Evolutionary conservation across 2,329 filamentous ascomycete genomes (phyloP), one percentile per base, ranked within the genome.

Genomic region (Talaromyces sp.): DNA sequence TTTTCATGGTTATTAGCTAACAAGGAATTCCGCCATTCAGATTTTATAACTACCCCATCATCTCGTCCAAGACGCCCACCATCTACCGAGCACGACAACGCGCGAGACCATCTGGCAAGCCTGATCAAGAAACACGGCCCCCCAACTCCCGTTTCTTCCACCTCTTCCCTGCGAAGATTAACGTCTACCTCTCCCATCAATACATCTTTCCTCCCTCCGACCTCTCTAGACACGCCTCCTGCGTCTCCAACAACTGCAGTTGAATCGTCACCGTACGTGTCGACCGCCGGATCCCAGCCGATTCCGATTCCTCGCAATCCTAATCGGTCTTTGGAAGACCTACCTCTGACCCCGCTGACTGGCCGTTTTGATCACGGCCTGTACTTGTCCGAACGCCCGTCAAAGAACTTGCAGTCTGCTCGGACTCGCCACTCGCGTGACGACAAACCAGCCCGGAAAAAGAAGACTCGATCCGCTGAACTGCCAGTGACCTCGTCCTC

Each of bases 111-210:
- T 64, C 66, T 74, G n/a, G 73, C 75, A 63, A 72, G 66, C 66
- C 63, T 76, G 64, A 73, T 76, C 65, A 67, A 69, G 63, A 74
- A 71, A 65, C 73, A 75, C 73, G 73, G 72, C 56, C 72, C 72
- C 69, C 73, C 74, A 68, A 74, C 73, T 60, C 72, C 72, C 44
- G 70, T 75, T 40, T 75, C 73, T 27, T 66, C 76, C 52, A 56
- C 61, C n/a, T 76, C 74, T 4, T 76, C 74, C 62, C 60, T 76
- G 59, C 69, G 74, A 52, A 74, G 74, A 65, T 65, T 76, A 57
- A 75, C 73, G 47, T 69, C 73, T 30, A 76, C 74, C 34, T 71
- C 70, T 2, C 75, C 74, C 47, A 69, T 72, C 64, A 73, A 73
- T 72, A 71, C 67, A 56, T 73, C 73, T 23, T 61, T 55, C 10